phyloP scores from a whole-genome alignment of 2,329 filamentous ascomycete genomes.

The Ophiostoma piceae region DNA sequence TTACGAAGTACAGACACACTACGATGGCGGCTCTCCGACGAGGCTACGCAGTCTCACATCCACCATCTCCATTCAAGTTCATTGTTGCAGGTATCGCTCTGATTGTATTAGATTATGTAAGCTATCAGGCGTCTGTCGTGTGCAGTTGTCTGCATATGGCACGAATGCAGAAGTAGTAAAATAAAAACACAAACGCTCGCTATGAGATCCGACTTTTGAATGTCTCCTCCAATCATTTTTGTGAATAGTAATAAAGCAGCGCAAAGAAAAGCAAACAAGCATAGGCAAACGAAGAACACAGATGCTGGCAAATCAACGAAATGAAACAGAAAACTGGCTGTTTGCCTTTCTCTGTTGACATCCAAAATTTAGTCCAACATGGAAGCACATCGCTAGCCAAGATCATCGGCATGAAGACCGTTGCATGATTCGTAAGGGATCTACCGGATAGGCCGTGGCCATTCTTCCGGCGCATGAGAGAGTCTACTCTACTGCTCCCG shows the following conservation, averaged over 20 bases:
- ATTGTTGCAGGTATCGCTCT: neutral
- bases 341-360: neutral
- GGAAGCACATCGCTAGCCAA: neutral
- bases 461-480: neutral
- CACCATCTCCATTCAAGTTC: too few relatives aligned
- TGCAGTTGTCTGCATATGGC: neutral
- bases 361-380: neutral
- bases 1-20: neutral
- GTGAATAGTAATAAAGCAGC: neutral
- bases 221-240: neutral
- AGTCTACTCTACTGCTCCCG: slow-evolving; percentile 19
- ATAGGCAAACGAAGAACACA: neutral
- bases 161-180: neutral
- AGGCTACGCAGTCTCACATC: neutral
- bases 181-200: neutral
- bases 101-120: slow-evolving; percentile 1
- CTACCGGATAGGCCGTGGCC: neutral
- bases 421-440: neutral
- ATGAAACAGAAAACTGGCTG: neutral
- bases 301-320: too few relatives aligned
- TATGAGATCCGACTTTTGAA: neutral
- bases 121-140: neutral
- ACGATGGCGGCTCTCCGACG: too few relatives aligned
- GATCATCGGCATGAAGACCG: neutral
- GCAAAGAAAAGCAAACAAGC: neutral